phyloP scores from a whole-genome alignment of 495 filamentous ascomycete genomes.

The Penicillium turbatum region DNA sequence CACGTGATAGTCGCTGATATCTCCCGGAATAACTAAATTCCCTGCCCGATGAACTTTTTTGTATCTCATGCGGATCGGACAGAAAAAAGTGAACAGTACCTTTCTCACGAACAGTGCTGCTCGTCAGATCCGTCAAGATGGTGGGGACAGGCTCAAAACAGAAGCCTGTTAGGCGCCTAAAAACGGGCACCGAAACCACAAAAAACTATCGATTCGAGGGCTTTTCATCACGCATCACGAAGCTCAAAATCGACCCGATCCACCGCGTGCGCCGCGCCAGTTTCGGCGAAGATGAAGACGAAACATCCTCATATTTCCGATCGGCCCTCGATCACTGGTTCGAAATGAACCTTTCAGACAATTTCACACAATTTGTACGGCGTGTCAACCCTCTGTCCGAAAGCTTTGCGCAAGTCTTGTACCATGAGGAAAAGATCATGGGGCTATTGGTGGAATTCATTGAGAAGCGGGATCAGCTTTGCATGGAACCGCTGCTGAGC shows the following conservation, averaged over 20 bases:
- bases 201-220: conserved; percentile 85
- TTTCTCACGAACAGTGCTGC: conserved; percentile 33
- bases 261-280: conserved; percentile 78
- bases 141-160: conserved; percentile 59
- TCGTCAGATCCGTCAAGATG: conserved; percentile 36
- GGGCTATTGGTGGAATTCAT: conserved; percentile 72
- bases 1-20: conserved; percentile 25
- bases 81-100: conserved; percentile 20
- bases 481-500: conserved; percentile 79
- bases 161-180: conserved; percentile 59
- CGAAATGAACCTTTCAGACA: conserved; percentile 81
- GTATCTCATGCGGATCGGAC: conserved; percentile 26
- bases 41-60: conserved; percentile 46
- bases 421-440: conserved; percentile 82
- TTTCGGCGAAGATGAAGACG: conserved; percentile 66
- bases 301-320: conserved; percentile 74
- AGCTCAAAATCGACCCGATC: conserved; percentile 88
- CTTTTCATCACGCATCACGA: conserved; percentile 89
- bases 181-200: conserved; percentile 63
- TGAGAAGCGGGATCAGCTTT: conserved; percentile 64
- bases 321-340: conserved; percentile 80
- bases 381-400: conserved; percentile 75
- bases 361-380: conserved; percentile 68
- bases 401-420: conserved; percentile 83
- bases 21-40: conserved; percentile 32